These are phyloP conservation scores for Fusarium guadeloupense DNA, from an alignment of 2,329 filamentous ascomycete genomes.

Conservation along the genomic window DNA sequence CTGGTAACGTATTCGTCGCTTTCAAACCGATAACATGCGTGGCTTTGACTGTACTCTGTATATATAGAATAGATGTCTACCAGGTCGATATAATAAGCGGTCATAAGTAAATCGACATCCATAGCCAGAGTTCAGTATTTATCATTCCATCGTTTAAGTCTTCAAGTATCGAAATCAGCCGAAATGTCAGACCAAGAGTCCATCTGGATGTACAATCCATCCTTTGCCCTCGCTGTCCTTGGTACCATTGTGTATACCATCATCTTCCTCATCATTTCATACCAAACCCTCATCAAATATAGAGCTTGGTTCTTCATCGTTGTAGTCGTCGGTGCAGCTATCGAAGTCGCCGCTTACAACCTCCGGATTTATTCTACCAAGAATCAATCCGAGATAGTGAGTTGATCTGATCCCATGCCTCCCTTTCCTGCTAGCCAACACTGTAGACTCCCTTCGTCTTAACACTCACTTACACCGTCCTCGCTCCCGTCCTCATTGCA, in stretches of 20 bases:
- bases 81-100: not conserved
- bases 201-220: constrained; percentile 58
- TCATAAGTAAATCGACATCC: not conserved
- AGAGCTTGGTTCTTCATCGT: constrained; percentile 55
- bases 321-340: constrained; percentile 52
- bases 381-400: constrained; percentile 47
- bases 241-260: constrained; percentile 54
- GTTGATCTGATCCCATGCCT: constrained; percentile 3
- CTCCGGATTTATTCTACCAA: constrained; percentile 51
- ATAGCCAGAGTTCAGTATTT: not conserved
- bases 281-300: constrained; percentile 54
- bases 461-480: constrained; percentile 54
- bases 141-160: not conserved
- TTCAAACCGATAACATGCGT: constrained; percentile 25
- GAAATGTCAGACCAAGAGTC: constrained; percentile 40
- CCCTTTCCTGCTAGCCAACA: not conserved
- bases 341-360: constrained; percentile 56
- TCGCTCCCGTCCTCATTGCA: constrained; percentile 59
- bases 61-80: constrained; percentile 6
- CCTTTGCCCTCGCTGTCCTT: constrained; percentile 53
- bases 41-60: not conserved
- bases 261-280: constrained; percentile 50
- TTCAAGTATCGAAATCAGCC: not conserved
- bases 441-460: constrained; percentile 50
- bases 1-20: constrained; percentile 27